A percentile compares a stretch with the other conserved stretches of the same genome.
phyloP scores from a whole-genome alignment of 371 early-diverging fungal species.

The Chytridium lagenaria region DNA sequence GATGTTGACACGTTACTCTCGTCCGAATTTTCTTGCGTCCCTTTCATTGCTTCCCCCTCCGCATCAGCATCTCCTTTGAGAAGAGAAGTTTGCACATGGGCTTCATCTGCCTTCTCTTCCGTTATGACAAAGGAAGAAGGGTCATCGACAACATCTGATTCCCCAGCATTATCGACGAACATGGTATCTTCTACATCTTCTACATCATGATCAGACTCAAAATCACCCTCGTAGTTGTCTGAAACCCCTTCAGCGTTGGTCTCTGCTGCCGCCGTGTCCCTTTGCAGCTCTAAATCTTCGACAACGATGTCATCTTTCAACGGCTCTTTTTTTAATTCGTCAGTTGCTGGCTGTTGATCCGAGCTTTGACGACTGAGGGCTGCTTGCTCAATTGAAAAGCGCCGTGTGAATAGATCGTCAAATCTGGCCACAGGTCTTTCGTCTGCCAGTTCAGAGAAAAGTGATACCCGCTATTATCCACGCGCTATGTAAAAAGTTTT shows the following conservation, averaged over 20 bases:
- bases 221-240: neutral
- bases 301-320: conserved; percentile 21
- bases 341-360: neutral
- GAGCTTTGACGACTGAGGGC: neutral
- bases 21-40: neutral
- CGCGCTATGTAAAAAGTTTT: conserved; percentile 22
- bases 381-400: conserved; percentile 41
- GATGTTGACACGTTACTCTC: no score
- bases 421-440: conserved; percentile 31
- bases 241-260: neutral
- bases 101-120: conserved; percentile 3
- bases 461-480: conserved; percentile 26
- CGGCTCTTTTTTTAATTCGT: neutral
- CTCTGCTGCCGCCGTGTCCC: neutral
- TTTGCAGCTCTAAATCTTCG: neutral
- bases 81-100: neutral
- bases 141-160: conserved; percentile 11
- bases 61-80: neutral
- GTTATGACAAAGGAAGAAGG: conserved; percentile 21
- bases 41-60: neutral
- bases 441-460: conserved; percentile 31
- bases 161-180: neutral
- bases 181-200: conserved; percentile 19
- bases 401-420: conserved; percentile 28
- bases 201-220: conserved; percentile 25